Conservation (phyloP, 2,329 filamentous ascomycete species). For the Phaeosphaeria sp. region DNA sequence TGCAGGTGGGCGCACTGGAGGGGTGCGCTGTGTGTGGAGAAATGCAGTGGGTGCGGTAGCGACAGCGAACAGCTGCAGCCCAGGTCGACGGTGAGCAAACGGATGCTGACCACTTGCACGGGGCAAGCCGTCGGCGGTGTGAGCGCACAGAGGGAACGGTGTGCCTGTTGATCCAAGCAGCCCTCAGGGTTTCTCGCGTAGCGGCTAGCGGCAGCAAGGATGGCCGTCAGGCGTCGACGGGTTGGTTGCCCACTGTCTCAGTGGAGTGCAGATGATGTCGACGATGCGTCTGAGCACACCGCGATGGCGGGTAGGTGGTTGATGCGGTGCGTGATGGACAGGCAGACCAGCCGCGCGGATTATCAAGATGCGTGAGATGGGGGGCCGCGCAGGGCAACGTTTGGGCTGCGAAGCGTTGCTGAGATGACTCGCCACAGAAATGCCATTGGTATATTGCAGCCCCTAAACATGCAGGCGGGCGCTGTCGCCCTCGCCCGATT, state of each 20-base stretch:
- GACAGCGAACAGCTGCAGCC: constrained; percentile 40
- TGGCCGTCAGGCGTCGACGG: constrained; percentile 34
- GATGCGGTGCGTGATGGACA: not conserved
- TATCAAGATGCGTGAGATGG: not conserved
- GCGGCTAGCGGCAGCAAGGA: constrained; percentile 25
- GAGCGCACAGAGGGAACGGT: constrained; percentile 25
- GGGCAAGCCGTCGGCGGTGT: constrained; percentile 42
- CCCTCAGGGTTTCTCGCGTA: constrained; percentile 33
- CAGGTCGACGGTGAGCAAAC: constrained; percentile 27
- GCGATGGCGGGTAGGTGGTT: not conserved
- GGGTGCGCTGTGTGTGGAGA: constrained; percentile 28
- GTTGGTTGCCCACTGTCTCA: constrained; percentile 36
- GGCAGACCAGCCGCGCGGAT: constrained; percentile 1
- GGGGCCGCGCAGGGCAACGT: constrained; percentile 18
- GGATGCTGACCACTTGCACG: constrained; percentile 33
- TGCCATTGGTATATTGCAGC: constrained; percentile 27
- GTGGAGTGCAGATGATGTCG: constrained; percentile 26
- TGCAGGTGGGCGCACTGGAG: constrained; percentile 38
- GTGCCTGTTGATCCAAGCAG: constrained; percentile 39
- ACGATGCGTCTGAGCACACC: constrained; percentile 15
- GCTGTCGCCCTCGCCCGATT: constrained; percentile 21
- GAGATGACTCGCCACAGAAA: constrained; percentile 29
- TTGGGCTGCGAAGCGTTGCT: constrained; percentile 29
- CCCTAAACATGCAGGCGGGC: constrained; percentile 17
- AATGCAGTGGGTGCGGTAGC: constrained; percentile 35